Conservation (phyloP, 768 basidiomycete genomes). For the Suillus fuscotomentosus region DNA sequence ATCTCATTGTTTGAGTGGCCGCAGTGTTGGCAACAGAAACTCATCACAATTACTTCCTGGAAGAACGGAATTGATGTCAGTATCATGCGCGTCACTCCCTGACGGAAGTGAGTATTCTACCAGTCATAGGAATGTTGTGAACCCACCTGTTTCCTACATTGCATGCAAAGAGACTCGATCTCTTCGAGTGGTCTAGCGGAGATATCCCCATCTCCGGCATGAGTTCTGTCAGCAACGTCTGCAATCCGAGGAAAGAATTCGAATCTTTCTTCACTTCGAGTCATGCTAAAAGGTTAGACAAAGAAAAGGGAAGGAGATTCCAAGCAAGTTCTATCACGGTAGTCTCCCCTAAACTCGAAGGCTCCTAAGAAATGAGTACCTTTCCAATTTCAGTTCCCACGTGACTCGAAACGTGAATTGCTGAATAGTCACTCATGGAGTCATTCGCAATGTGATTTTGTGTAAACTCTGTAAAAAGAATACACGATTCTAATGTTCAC, state of each 20-base stretch:
- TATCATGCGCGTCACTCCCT: constrained; percentile 88
- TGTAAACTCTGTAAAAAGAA: no score
- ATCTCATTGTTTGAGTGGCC: constrained; percentile 90
- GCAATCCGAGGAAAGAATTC: constrained; percentile 60
- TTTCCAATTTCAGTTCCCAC: no score
- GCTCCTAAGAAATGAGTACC: no score
- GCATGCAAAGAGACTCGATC: constrained; percentile 93
- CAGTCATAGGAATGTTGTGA: neutral
- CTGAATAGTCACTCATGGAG: no score
- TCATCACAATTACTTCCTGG: constrained; percentile 92
- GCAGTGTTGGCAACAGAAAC: constrained; percentile 94
- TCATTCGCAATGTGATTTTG: no score
- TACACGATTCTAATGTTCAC: no score
- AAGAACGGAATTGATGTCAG: constrained; percentile 96
- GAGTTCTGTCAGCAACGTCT: constrained; percentile 49
- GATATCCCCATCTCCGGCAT: constrained; percentile 36
- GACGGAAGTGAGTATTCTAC: constrained; percentile 15
- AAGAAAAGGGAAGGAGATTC: neutral
- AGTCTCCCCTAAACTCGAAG: neutral
- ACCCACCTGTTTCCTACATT: constrained; percentile 84
- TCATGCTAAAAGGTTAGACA: constrained; percentile 13
- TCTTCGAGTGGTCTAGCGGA: constrained; percentile 63
- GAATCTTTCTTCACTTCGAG: constrained; percentile 21
- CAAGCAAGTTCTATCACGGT: neutral
- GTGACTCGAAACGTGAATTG: no score